Conservation (phyloP, 768 basidiomycete species). For the Hygrocybe coccinea region DNA sequence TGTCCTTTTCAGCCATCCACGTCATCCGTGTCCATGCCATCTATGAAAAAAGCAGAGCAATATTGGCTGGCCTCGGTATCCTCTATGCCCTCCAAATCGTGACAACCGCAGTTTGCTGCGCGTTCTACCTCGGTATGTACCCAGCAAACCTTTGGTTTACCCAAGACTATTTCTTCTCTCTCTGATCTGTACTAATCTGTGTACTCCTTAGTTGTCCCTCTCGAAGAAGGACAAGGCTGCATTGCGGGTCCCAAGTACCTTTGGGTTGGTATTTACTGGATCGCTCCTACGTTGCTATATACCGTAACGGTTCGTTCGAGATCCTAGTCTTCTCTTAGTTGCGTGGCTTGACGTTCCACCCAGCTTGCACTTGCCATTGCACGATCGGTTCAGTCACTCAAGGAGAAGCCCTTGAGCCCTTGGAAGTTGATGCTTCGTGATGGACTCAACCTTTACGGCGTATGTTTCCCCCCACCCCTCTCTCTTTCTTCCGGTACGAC, state of each 20-base stretch:
- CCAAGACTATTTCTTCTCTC: slow-evolving; percentile 2
- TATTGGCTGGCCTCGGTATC: slow-evolving; percentile 52
- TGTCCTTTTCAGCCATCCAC: slow-evolving; percentile 54
- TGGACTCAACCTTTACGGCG: slow-evolving; percentile 79
- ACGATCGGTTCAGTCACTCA: slow-evolving; percentile 55
- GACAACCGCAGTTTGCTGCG: slow-evolving; percentile 68
- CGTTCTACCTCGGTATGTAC: slow-evolving; percentile 63
- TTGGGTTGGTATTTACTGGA: slow-evolving; percentile 88
- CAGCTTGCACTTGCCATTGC: slow-evolving; percentile 57
- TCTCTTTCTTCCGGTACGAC: neutral
- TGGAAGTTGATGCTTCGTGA: slow-evolving; percentile 92
- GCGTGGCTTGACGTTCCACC: neutral
- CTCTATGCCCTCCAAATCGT: slow-evolving; percentile 67
- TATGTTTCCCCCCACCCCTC: slow-evolving; percentile 32
- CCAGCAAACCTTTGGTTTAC: neutral
- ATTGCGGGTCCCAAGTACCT: slow-evolving; percentile 75
- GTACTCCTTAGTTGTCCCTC: slow-evolving; percentile 64
- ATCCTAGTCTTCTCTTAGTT: neutral
- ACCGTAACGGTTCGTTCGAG: slow-evolving; percentile 50
- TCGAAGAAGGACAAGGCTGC: slow-evolving; percentile 72
- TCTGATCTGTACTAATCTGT: slow-evolving; percentile 5
- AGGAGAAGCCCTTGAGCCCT: slow-evolving; percentile 51
- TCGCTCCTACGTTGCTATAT: slow-evolving; percentile 69
- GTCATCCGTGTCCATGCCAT: slow-evolving; percentile 77
- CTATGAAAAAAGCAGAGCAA: slow-evolving; percentile 55